Conservation (phyloP, 2,329 filamentous ascomycete genomes). For the Claviceps arundinis region DNA sequence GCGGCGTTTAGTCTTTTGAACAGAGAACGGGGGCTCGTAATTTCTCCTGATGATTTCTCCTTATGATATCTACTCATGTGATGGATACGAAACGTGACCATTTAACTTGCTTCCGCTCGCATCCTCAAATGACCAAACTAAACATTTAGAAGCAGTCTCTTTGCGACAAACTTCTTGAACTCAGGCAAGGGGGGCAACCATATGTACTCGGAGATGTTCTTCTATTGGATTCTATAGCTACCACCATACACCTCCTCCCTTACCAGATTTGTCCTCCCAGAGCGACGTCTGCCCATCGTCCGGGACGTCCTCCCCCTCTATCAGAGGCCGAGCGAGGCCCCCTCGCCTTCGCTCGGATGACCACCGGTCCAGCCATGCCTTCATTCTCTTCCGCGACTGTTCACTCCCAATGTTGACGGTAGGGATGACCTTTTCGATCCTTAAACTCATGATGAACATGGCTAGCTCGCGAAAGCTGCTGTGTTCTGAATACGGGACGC, state of each 20-base stretch:
- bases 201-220: no score
- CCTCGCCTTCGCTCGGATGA: slow-evolving; percentile 42
- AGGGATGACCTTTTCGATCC: slow-evolving; percentile 81
- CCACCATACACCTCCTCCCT: slow-evolving; percentile 28
- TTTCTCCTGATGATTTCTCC: not conserved
- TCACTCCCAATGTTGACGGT: slow-evolving; percentile 73
- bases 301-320: slow-evolving; percentile 25
- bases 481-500: slow-evolving; percentile 92
- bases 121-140: no score
- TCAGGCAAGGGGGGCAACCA: no score
- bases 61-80: no score
- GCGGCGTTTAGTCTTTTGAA: not conserved
- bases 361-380: slow-evolving; percentile 52
- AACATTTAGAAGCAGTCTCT: no score
- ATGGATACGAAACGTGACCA: no score
- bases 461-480: slow-evolving; percentile 89
- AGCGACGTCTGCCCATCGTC: slow-evolving; percentile 15
- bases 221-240: slow-evolving; percentile 5
- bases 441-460: slow-evolving; percentile 77
- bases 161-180: no score
- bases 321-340: slow-evolving; percentile 34
- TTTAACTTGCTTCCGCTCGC: no score
- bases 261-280: slow-evolving; percentile 26
- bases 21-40: not conserved
- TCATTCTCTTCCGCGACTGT: slow-evolving; percentile 44